A percentile compares a stretch with the other conserved stretches of the same genome.
These are phyloP conservation scores for Pyrenula massariospora DNA, from an alignment of 495 filamentous ascomycete genomes.

Conservation along the genomic window DNA sequence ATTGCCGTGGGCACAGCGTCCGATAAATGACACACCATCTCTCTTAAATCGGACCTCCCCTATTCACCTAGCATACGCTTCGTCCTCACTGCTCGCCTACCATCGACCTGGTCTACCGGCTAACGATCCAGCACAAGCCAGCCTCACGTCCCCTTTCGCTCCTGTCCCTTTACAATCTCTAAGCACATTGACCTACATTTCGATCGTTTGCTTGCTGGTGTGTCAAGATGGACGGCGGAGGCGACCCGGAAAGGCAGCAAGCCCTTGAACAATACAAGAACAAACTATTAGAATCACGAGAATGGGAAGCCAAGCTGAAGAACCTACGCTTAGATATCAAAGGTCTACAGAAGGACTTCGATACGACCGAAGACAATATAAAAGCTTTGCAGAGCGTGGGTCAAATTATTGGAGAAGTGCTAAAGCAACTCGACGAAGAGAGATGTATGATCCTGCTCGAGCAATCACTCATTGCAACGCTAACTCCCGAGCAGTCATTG, in stretches of 20 bases:
- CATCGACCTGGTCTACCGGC: too few species aligned
- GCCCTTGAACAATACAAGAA: slow-evolving; percentile 82
- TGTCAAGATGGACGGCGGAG: slow-evolving; percentile 37
- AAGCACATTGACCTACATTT: too few species aligned
- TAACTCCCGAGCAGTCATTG: slow-evolving; percentile 40
- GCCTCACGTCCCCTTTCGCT: too few species aligned
- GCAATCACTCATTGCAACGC: neutral
- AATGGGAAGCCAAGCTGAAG: slow-evolving; percentile 98
- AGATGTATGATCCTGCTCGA: slow-evolving; percentile 56
- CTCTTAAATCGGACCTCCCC: too few species aligned
- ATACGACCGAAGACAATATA: slow-evolving; percentile 97
- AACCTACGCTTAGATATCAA: slow-evolving; percentile 87
- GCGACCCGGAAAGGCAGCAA: slow-evolving; percentile 60
- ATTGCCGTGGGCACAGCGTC: too few species aligned
- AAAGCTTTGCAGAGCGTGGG: slow-evolving; percentile 98
- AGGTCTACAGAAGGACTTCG: slow-evolving; percentile 84
- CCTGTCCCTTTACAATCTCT: too few species aligned
- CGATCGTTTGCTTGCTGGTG: neutral
- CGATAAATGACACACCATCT: too few species aligned
- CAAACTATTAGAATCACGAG: slow-evolving; percentile 89
- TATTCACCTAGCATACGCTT: too few species aligned
- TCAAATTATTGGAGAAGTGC: slow-evolving; percentile 97
- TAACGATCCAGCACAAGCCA: too few species aligned
- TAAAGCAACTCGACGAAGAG: slow-evolving; percentile 98
- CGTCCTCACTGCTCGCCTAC: too few species aligned